A percentile compares a stretch with the other conserved stretches of the same genome.
phyloP scores from a whole-genome alignment of 208 protist genomes.

The Trypanosoma mega region DNA sequence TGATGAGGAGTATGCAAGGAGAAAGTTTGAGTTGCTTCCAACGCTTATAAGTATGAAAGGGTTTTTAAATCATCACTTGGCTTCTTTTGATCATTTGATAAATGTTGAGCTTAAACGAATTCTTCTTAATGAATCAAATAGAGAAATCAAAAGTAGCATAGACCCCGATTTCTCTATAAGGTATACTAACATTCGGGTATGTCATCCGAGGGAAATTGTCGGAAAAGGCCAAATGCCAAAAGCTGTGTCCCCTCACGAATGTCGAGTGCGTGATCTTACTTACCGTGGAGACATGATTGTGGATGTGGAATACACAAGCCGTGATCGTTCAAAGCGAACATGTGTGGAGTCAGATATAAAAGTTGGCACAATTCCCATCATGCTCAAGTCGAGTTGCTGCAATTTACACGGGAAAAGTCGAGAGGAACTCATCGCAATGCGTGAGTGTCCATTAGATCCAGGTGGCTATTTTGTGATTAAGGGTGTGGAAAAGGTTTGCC shows the following conservation, averaged over 20 bases:
- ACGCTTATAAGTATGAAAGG: slow-evolving; percentile 86
- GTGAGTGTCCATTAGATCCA: slow-evolving; percentile 99
- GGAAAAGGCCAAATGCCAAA: slow-evolving; percentile 80
- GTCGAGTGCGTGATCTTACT: slow-evolving; percentile 95
- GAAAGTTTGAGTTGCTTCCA: slow-evolving; percentile 80
- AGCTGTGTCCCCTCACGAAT: slow-evolving; percentile 93
- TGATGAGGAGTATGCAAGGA: slow-evolving; percentile 57
- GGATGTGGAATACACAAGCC: slow-evolving; percentile 83
- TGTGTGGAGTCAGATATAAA: slow-evolving; percentile 78
- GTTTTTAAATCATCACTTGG: slow-evolving; percentile 86
- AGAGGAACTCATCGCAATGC: slow-evolving; percentile 92
- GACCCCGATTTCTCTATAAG: slow-evolving; percentile 86
- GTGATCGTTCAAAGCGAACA: slow-evolving; percentile 60
- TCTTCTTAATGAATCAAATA: slow-evolving; percentile 86
- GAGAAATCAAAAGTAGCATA: slow-evolving; percentile 85
- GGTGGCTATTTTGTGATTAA: slow-evolving; percentile 99
- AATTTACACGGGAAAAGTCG: slow-evolving; percentile 90
- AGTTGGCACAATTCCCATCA: slow-evolving; percentile 99
- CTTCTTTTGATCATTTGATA: slow-evolving; percentile 87
- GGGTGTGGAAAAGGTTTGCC: slow-evolving; percentile 98
- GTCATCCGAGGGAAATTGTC: slow-evolving; percentile 74
- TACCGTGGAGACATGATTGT: slow-evolving; percentile 89
- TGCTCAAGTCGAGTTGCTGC: slow-evolving; percentile 98
- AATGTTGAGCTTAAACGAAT: slow-evolving; percentile 84
- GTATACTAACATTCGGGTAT: slow-evolving; percentile 86